These are phyloP conservation scores for Backusella morwellensis DNA, from an alignment of 192 early-diverging fungal species.

Conservation along the genomic window DNA sequence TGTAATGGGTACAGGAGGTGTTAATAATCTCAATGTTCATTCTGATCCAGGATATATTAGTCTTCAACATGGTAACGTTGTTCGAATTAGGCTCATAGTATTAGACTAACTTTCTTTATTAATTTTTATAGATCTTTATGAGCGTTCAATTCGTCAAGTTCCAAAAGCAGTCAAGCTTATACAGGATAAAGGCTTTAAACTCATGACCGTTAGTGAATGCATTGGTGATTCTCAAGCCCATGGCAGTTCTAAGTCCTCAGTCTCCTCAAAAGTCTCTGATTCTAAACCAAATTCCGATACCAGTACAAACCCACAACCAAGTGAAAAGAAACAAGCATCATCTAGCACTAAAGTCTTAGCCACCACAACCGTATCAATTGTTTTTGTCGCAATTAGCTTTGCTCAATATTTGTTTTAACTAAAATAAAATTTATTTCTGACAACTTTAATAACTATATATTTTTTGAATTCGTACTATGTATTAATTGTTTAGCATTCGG, in stretches of 20 bases:
- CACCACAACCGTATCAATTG: background rate
- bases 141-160: slow-evolving; percentile 21
- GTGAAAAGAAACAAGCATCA: background rate
- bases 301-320: background rate
- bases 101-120: background rate
- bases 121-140: slow-evolving; percentile 26
- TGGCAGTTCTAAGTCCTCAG: background rate
- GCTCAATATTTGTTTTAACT: background rate
- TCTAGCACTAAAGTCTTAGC: background rate
- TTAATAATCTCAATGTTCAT: slow-evolving; percentile 14
- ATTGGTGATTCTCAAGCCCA: slow-evolving; percentile 15
- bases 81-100: background rate
- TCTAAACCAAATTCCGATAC: background rate
- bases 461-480: background rate
- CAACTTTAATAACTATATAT: background rate
- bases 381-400: background rate
- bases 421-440: background rate
- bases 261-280: background rate
- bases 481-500: background rate
- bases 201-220: slow-evolving; percentile 25
- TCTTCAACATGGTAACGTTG: slow-evolving; percentile 32
- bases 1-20: background rate
- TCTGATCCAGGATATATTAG: slow-evolving; percentile 34
- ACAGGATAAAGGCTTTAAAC: slow-evolving; percentile 7
- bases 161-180: slow-evolving; percentile 15